A percentile compares a stretch with the other conserved stretches of the same genome.
Evolutionary conservation across 192 early-diverging fungal genomes (phyloP).

Genomic region (Lobosporangium transversale): DNA sequence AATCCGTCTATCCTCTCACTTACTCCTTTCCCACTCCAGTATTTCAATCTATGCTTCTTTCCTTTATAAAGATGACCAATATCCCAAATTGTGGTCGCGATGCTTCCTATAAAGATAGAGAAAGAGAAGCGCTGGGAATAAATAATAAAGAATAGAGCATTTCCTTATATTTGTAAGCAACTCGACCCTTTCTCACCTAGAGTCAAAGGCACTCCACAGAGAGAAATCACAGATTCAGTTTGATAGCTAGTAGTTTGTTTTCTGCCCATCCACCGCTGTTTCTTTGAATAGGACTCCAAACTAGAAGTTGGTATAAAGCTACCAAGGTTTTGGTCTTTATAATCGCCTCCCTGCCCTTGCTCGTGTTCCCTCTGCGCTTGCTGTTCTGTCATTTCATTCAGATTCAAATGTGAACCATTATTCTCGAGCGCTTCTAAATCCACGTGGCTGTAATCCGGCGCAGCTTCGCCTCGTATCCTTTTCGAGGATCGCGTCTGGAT

Average conservation of each 20-base stretch:
- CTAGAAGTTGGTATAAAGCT: constrained; percentile 13
- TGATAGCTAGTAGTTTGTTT: constrained; percentile 40
- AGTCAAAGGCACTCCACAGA: constrained; percentile 48
- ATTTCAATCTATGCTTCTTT: constrained; percentile 46
- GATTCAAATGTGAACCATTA: too few species aligned
- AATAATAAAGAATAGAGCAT: background rate
- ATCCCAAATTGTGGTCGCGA: constrained; percentile 64
- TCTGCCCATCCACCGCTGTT: constrained; percentile 24
- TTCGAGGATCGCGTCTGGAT: constrained; percentile 31
- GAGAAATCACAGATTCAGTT: constrained; percentile 23
- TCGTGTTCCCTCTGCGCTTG: background rate
- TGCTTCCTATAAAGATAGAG: constrained; percentile 42
- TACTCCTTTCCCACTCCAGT: constrained; percentile 64
- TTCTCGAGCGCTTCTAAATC: constrained; percentile 37
- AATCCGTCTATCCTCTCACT: too few species aligned
- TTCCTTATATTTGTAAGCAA: too few species aligned
- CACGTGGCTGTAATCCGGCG: constrained; percentile 7
- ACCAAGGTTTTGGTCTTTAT: background rate
- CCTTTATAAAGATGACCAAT: constrained; percentile 54
- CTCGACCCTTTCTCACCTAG: constrained; percentile 58
- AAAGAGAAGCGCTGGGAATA: background rate
- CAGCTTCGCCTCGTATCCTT: constrained; percentile 43
- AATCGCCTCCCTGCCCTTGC: constrained; percentile 1
- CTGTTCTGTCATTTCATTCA: background rate
- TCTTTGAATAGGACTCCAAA: constrained; percentile 19